Conservation (phyloP, 139 green algal genomes). For the Limnomonas spitsbergensis region DNA sequence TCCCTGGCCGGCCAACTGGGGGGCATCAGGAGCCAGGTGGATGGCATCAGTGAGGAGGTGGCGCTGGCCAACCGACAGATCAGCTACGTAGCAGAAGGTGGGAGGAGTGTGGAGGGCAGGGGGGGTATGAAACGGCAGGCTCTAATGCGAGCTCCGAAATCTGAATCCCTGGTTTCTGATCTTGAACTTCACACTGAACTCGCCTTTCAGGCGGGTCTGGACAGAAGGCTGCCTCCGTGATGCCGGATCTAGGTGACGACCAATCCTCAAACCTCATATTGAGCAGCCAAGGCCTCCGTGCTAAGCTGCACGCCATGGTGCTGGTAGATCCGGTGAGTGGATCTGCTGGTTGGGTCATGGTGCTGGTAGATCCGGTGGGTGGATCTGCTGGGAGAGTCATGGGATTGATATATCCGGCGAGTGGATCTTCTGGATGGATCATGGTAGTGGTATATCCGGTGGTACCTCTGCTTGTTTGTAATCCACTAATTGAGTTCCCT, state of each 20-base stretch:
- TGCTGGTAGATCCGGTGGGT: too few relatives aligned
- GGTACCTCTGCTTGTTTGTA: too few relatives aligned
- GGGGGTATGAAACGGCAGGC: background rate
- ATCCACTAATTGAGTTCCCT: too few relatives aligned
- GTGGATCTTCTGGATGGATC: too few relatives aligned
- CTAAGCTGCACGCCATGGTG: background rate
- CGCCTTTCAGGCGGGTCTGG: background rate
- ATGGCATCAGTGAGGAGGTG: conserved; percentile 4
- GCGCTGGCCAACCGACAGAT: conserved; percentile 3
- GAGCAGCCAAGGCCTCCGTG: background rate
- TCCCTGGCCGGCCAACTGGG: background rate
- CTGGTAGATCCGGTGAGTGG: too few relatives aligned
- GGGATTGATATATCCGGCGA: too few relatives aligned
- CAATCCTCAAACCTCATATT: background rate
- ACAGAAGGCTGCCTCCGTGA: background rate
- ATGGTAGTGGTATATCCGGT: too few relatives aligned
- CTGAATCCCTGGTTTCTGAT: background rate
- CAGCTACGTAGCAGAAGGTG: background rate
- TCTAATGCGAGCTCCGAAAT: background rate
- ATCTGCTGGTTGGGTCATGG: too few relatives aligned
- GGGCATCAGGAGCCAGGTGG: background rate
- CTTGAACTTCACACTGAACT: background rate
- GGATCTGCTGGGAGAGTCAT: too few relatives aligned
- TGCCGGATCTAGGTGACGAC: background rate
- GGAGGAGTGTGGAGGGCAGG: background rate